Base-by-base conservation (phyloP, 2,329 filamentous ascomycete genomes). In the Ustulina deusta region DNA sequence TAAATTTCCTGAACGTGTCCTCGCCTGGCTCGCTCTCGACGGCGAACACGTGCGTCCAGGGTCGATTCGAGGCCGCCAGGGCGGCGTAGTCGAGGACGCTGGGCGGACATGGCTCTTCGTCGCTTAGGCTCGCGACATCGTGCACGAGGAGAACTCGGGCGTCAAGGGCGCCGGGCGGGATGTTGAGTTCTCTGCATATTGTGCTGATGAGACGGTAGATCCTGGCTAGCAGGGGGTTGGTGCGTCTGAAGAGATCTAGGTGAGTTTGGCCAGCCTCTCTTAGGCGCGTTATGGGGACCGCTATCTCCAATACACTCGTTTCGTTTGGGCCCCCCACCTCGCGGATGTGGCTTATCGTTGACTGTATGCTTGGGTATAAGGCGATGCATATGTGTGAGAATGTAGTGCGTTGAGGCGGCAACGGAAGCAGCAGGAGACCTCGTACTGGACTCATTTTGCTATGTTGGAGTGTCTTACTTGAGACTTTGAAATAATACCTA, bases 1-100 rank as follows among this genome's bases (percentile, higher is more conserved):
- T 20, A 29, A 61, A 61, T 52, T 42, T 61, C 44, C 17, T 42
- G 22, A 46, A 52, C 5, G 11, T 52, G 3, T 49, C 29, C 32
- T 61, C 58, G 5, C 58, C 58, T n/a, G 6, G 32, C 38, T 61
- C 58, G 15, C 58, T 52, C 36, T 40, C 44, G 27, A 61, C 58
- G n/a, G 48, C 58, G 48, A 61, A 61, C n/a, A 61, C n/a, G 10
- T 51, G 58, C n/a, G 58, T 51, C 58, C 58, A 61, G 6, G 4
- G 11, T 5, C 29, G 15, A 3, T 20, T 22, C 17, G 38, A 46
- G 22, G 25, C 9, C 6, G 27, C 25, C 2, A 46, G 55, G 6
- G 34, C 34, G 9, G 52, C n/a, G 34, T 55, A 55, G 15, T 22
- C 22, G 6, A 55, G n/a, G 34, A 38, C 32, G 15, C 32, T 32